phyloP scores from a whole-genome alignment of 2,329 filamentous ascomycete species.

The Monosporascus sp. region DNA sequence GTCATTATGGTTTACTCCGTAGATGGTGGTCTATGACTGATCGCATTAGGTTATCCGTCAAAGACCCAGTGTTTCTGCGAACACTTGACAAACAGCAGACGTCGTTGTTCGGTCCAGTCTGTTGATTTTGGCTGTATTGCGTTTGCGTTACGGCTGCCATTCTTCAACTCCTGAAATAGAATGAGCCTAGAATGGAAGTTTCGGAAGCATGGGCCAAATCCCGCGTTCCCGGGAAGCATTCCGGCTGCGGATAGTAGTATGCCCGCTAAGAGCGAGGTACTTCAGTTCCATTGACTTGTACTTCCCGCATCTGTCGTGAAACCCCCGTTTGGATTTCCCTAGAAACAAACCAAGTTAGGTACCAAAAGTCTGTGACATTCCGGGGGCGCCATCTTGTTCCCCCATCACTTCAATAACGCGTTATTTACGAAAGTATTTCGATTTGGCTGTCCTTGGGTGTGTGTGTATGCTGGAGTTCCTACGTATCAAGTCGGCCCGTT shows the following conservation, averaged over 20 bases:
- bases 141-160: background rate
- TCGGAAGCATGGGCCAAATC: background rate
- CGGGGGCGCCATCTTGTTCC: background rate
- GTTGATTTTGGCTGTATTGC: too few relatives aligned
- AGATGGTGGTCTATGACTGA: slow-evolving; percentile 16
- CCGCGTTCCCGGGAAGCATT: slow-evolving; percentile 13
- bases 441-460: background rate
- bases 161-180: background rate
- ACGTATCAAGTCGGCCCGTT: background rate
- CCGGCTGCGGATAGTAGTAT: background rate
- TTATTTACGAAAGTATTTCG: background rate
- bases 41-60: slow-evolving; percentile 10
- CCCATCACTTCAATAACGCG: background rate
- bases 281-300: slow-evolving; percentile 20
- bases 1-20: slow-evolving; percentile 17
- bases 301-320: slow-evolving; percentile 13
- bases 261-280: slow-evolving; percentile 11
- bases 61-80: slow-evolving; percentile 8
- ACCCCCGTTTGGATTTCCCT: slow-evolving; percentile 16
- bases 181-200: background rate
- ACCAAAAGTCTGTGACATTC: slow-evolving; percentile 7
- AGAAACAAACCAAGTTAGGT: slow-evolving; percentile 17
- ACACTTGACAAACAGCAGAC: background rate
- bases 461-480: background rate
- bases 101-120: background rate